Percentiles rank a stretch among this genome's conserved stretches.
These are phyloP conservation scores for Citrus hindsii DNA, from an alignment of 345 rosid genomes.

Conservation along the genomic window DNA sequence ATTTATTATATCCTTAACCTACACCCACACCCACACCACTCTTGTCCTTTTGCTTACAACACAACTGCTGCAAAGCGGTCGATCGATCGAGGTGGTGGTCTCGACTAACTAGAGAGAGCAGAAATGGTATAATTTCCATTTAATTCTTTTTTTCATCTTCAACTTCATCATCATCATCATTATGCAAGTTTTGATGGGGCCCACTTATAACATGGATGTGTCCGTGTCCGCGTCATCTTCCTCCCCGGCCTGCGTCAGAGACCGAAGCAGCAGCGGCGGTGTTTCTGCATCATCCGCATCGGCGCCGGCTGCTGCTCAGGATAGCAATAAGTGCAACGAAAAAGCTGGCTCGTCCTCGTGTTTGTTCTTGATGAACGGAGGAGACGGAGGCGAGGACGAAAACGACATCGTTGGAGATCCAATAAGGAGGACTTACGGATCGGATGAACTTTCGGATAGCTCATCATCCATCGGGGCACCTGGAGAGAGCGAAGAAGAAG, in stretches of 20 bases:
- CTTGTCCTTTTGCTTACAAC: no score
- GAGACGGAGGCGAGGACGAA: background rate
- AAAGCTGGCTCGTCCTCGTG: background rate
- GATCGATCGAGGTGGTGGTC: no score
- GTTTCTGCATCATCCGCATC: background rate
- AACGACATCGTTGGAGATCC: no score
- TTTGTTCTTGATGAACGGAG: slow-evolving; percentile 25
- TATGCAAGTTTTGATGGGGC: slow-evolving; percentile 63
- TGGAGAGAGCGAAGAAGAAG: slow-evolving; percentile 41
- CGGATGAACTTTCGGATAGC: slow-evolving; percentile 36
- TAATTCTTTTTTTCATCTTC: no score
- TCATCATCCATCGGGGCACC: slow-evolving; percentile 69
- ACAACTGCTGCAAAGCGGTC: no score
- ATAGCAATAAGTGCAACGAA: background rate
- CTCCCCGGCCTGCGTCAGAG: slow-evolving; percentile 23
- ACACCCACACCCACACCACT: no score
- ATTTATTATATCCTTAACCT: no score
- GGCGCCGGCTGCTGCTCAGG: slow-evolving; percentile 17
- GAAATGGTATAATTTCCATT: no score
- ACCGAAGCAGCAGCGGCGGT: slow-evolving; percentile 8
- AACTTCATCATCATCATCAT: no score
- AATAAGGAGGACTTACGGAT: background rate
- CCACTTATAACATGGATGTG: slow-evolving; percentile 36
- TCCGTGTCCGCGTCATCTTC: slow-evolving; percentile 7
- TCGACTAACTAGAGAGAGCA: no score